Percentiles rank a stretch among this genome's conserved stretches.
Conservation (phyloP, 1,284 basidiomycete genomes). For the Hymenochaete sp. region DNA sequence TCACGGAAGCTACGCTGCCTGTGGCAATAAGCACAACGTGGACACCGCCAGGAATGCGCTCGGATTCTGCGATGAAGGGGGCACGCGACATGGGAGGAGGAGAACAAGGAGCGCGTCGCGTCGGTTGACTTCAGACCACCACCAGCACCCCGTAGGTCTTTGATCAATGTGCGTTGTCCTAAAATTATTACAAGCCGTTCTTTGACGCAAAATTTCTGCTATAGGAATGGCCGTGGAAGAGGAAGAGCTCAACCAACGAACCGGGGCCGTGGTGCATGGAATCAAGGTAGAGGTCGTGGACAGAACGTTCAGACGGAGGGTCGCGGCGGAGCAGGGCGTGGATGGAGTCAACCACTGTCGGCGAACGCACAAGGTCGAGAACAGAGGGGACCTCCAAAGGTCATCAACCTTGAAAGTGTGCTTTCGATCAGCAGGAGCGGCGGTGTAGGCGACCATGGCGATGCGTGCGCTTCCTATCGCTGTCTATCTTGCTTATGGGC, state of each 20-base stretch:
- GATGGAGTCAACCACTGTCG: not conserved
- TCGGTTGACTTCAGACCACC: not conserved
- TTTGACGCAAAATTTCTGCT: not conserved
- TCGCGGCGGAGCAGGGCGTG: not conserved
- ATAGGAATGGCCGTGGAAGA: not conserved
- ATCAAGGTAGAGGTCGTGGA: not conserved
- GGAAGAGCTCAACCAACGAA: not conserved
- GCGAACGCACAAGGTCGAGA: too few species aligned
- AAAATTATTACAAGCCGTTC: not conserved
- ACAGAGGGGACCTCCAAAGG: too few species aligned
- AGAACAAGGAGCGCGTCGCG: not conserved
- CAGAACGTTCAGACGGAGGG: not conserved
- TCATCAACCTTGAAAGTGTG: slow-evolving; percentile 2
- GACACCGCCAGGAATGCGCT: slow-evolving; percentile 27
- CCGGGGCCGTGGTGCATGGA: not conserved
- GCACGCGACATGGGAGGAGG: slow-evolving; percentile 4
- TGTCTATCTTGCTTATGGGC: not conserved
- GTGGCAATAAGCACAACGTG: slow-evolving; percentile 84
- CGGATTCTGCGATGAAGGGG: slow-evolving; percentile 11
- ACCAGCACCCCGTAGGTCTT: not conserved
- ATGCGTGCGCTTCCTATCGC: slow-evolving; percentile 2
- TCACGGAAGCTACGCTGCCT: slow-evolving; percentile 92
- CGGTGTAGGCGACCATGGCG: slow-evolving; percentile 7
- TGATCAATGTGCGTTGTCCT: not conserved
- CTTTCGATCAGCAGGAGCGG: slow-evolving; percentile 15